These are phyloP conservation scores for Solanum dulcamara DNA, from an alignment of 257 asterid genomes.

Conservation along the genomic window DNA sequence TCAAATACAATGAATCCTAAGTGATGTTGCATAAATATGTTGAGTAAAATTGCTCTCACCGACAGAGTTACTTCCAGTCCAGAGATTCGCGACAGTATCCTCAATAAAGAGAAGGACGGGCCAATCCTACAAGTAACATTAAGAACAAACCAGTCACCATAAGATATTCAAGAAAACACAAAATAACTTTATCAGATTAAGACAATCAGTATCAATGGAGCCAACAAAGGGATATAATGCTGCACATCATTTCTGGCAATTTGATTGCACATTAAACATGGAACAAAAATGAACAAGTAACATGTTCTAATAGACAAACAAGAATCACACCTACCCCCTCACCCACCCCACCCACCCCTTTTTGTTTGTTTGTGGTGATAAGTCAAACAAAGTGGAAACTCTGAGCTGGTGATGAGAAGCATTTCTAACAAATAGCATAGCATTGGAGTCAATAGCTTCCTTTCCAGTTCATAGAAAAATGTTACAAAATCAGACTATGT, in stretches of 20 bases:
- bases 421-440: not conserved
- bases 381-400: not conserved
- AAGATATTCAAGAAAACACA: not conserved
- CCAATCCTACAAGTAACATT: constrained; percentile 55
- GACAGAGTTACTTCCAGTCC: no score
- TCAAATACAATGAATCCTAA: no score
- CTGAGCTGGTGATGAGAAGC: not conserved
- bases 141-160: not conserved
- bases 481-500: not conserved
- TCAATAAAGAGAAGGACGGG: constrained; percentile 49
- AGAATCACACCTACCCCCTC: not conserved
- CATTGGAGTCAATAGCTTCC: not conserved
- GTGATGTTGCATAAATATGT: no score
- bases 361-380: not conserved
- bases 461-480: not conserved
- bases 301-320: not conserved
- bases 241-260: not conserved
- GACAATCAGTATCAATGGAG: not conserved
- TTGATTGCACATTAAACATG: not conserved
- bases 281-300: not conserved
- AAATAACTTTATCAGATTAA: not conserved
- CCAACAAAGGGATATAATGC: not conserved
- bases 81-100: constrained; percentile 38
- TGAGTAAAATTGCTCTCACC: no score
- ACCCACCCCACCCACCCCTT: not conserved